Evolutionary conservation across 768 basidiomycete genomes (phyloP).

Genomic region (Hericium rajendrae): DNA sequence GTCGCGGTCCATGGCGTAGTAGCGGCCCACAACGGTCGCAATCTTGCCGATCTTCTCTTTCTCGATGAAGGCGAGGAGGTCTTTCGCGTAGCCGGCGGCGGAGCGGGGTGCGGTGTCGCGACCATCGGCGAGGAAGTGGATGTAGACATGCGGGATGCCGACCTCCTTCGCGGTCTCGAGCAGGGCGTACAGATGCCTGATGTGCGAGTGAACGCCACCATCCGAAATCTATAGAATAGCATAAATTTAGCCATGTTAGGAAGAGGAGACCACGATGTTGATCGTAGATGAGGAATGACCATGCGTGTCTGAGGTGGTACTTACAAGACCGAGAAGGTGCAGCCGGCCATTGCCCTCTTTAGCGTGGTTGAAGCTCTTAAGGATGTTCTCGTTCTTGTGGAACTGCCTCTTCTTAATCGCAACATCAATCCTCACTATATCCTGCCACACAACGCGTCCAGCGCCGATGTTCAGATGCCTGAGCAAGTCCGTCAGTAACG

Average conservation of each 20-base stretch:
- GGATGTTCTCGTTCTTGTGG: slow-evolving; percentile 65
- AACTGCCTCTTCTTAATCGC: slow-evolving; percentile 84
- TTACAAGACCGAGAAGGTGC: slow-evolving; percentile 81
- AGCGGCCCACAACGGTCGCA: slow-evolving; percentile 79
- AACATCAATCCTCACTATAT: slow-evolving; percentile 92
- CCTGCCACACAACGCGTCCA: slow-evolving; percentile 94
- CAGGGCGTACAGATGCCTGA: slow-evolving; percentile 80
- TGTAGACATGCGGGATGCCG: slow-evolving; percentile 75
- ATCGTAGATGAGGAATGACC: neutral
- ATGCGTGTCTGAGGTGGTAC: slow-evolving; percentile 1
- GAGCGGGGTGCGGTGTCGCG: slow-evolving; percentile 90
- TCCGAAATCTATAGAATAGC: slow-evolving; percentile 60
- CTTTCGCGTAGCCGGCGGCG: slow-evolving; percentile 63
- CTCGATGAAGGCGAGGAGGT: slow-evolving; percentile 68
- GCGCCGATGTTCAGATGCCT: slow-evolving; percentile 95
- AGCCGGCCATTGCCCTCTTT: slow-evolving; percentile 77
- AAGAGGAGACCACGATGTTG: neutral
- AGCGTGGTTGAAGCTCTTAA: slow-evolving; percentile 66
- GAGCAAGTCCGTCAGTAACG: neutral
- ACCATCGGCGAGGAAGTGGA: slow-evolving; percentile 94
- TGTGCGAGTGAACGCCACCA: slow-evolving; percentile 96
- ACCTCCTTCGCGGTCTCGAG: slow-evolving; percentile 84
- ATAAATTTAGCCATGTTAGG: neutral
- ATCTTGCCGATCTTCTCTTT: slow-evolving; percentile 74
- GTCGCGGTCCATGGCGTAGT: slow-evolving; percentile 96